These are phyloP conservation scores for Diaporthe eres DNA, from an alignment of 2,329 filamentous ascomycete genomes.

Conservation along the genomic window DNA sequence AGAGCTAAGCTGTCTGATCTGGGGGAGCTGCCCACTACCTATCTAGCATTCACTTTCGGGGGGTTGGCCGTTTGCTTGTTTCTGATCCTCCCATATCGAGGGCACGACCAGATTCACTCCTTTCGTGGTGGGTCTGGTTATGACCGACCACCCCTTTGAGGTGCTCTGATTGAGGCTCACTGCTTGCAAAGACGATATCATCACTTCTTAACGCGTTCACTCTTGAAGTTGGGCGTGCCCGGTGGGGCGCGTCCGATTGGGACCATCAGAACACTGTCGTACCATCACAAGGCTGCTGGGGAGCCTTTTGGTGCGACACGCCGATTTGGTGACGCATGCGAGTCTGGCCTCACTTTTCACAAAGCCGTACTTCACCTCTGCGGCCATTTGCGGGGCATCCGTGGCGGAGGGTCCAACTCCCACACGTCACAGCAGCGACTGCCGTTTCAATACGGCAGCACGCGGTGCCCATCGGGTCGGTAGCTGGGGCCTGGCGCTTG, in stretches of 20 bases:
- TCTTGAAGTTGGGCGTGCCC: slow-evolving; percentile 4
- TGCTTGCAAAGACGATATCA: slow-evolving; percentile 37
- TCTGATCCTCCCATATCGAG: background rate
- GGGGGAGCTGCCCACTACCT: background rate
- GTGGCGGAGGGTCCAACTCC: slow-evolving; percentile 34
- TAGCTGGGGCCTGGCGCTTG: slow-evolving; percentile 37
- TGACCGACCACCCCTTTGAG: slow-evolving; percentile 27
- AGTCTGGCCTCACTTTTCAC: slow-evolving; percentile 12
- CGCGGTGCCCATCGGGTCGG: slow-evolving; percentile 36
- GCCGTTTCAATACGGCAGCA: slow-evolving; percentile 31
- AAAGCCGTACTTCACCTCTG: slow-evolving; percentile 13
- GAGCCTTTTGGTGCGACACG: slow-evolving; percentile 29
- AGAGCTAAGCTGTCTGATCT: background rate
- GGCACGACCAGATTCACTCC: slow-evolving; percentile 1
- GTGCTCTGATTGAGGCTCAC: slow-evolving; percentile 34
- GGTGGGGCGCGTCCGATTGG: slow-evolving; percentile 5
- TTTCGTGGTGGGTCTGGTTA: background rate
- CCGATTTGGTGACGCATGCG: slow-evolving; percentile 35
- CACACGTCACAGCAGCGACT: slow-evolving; percentile 33
- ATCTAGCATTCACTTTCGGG: background rate
- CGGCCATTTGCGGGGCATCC: slow-evolving; percentile 35
- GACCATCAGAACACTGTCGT: slow-evolving; percentile 32
- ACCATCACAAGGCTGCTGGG: slow-evolving; percentile 28
- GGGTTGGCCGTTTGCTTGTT: background rate
- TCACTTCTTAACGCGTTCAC: slow-evolving; percentile 16